Percentiles rank a stretch among this genome's conserved stretches.
These are phyloP conservation scores for Sistotremastrum suecicum DNA, from an alignment of 768 basidiomycete genomes.

Conservation along the genomic window DNA sequence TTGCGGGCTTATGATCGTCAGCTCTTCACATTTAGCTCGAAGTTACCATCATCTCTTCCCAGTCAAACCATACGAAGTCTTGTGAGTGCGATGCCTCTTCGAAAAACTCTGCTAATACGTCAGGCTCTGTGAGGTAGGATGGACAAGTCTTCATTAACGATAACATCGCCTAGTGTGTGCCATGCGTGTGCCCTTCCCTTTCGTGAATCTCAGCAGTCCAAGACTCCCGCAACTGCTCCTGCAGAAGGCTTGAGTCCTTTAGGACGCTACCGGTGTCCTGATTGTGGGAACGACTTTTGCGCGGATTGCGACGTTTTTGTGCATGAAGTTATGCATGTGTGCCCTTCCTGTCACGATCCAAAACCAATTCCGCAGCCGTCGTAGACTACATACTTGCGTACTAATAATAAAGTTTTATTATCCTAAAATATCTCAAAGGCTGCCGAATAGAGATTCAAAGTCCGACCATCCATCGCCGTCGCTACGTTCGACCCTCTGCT, in stretches of 20 bases:
- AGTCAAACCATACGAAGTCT: slow-evolving; percentile 67
- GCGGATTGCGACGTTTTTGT: slow-evolving; percentile 93
- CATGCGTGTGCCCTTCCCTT: slow-evolving; percentile 72
- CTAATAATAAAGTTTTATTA: too few relatives aligned
- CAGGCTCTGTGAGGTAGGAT: slow-evolving; percentile 1
- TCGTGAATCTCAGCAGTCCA: slow-evolving; percentile 19
- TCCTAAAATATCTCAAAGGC: too few relatives aligned
- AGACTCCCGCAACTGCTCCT: slow-evolving; percentile 20
- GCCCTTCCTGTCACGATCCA: slow-evolving; percentile 50
- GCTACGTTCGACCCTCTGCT: too few relatives aligned
- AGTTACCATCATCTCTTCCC: slow-evolving; percentile 96
- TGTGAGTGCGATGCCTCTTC: slow-evolving; percentile 40
- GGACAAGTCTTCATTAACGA: slow-evolving; percentile 6
- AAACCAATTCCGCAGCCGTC: too few relatives aligned
- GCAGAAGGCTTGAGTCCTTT: slow-evolving; percentile 67
- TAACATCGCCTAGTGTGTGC: slow-evolving; percentile 32
- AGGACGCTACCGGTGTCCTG: slow-evolving; percentile 80
- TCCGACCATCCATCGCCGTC: too few relatives aligned
- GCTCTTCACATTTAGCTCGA: slow-evolving; percentile 90
- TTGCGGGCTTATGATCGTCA: slow-evolving; percentile 95
- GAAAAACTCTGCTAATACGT: slow-evolving; percentile 1
- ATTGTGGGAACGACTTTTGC: slow-evolving; percentile 81
- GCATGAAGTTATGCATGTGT: slow-evolving; percentile 90
- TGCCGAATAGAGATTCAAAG: too few relatives aligned
- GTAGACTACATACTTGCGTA: too few relatives aligned